phyloP scores from a whole-genome alignment of 164 flowering plant species.

The Vitis cinerea region DNA sequence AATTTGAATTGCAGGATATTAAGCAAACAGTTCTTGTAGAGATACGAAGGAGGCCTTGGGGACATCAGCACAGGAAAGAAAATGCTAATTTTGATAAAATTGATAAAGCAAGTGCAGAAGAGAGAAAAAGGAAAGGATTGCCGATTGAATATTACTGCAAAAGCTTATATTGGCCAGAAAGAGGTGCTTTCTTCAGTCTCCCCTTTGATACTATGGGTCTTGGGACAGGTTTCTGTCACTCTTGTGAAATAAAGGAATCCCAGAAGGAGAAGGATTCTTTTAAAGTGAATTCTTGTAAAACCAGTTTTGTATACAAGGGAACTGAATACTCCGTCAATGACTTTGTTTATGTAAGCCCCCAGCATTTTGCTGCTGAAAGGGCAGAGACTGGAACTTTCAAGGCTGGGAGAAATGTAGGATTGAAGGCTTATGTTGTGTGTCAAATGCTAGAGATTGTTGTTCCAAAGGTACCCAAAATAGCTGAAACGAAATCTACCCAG shows the following conservation, averaged over 20 bases:
- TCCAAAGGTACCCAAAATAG: constrained; percentile 34
- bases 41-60: constrained; percentile 63
- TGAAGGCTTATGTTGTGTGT: constrained; percentile 80
- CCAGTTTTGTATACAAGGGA: constrained; percentile 52
- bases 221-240: constrained; percentile 67
- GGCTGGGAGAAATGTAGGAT: constrained; percentile 83
- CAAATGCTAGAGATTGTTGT: constrained; percentile 57
- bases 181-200: constrained; percentile 74
- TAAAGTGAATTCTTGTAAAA: constrained; percentile 34
- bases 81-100: constrained; percentile 45
- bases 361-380: constrained; percentile 34
- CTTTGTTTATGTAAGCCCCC: constrained; percentile 65
- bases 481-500: constrained; percentile 30
- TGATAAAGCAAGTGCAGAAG: constrained; percentile 70
- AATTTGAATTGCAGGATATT: constrained; percentile 54
- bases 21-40: constrained; percentile 51
- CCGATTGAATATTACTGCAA: constrained; percentile 82
- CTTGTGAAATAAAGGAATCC: constrained; percentile 54
- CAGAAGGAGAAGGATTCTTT: constrained; percentile 35
- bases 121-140: constrained; percentile 69
- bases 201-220: constrained; percentile 56
- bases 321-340: constrained; percentile 58
- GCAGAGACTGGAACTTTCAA: constrained; percentile 52
- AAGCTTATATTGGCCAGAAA: constrained; percentile 84
- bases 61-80: constrained; percentile 70